Evolutionary conservation across 305 asterid genomes (phyloP).

Genomic region (Fraxinus latifolia): DNA sequence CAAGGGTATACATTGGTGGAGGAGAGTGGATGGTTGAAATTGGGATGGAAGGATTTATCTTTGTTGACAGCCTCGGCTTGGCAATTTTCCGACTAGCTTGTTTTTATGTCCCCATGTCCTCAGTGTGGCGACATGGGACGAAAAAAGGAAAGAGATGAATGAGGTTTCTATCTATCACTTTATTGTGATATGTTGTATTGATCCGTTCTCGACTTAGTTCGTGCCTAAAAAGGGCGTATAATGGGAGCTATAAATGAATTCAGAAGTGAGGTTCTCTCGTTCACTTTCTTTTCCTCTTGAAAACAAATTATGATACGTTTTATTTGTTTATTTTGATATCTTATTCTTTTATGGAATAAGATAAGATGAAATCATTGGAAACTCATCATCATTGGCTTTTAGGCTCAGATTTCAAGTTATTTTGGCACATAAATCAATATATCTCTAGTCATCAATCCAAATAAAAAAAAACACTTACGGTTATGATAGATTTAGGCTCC

Average conservation of each 20-base stretch:
- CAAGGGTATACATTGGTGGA: constrained; percentile 88
- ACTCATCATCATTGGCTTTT: neutral
- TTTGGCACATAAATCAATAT: neutral
- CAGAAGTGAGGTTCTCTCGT: constrained; percentile 19
- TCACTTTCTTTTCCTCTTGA: constrained; percentile 16
- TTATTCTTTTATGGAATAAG: constrained; percentile 33
- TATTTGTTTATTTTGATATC: constrained; percentile 33
- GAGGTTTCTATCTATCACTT: neutral
- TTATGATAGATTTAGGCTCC: neutral
- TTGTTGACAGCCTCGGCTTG: constrained; percentile 90
- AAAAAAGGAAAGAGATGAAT: neutral
- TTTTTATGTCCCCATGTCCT: neutral
- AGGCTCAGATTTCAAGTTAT: neutral
- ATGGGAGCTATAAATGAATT: neutral
- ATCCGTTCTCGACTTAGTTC: neutral
- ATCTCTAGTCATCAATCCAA: neutral
- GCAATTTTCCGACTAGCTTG: constrained; percentile 52
- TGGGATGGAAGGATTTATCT: constrained; percentile 91
- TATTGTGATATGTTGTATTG: neutral
- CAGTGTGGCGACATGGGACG: neutral
- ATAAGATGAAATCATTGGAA: constrained; percentile 16
- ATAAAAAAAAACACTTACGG: neutral
- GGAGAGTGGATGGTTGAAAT: constrained; percentile 73
- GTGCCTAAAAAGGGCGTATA: neutral
- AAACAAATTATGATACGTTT: constrained; percentile 19